Conservation (phyloP, 495 filamentous ascomycete genomes). For the Tuber aestivum region DNA sequence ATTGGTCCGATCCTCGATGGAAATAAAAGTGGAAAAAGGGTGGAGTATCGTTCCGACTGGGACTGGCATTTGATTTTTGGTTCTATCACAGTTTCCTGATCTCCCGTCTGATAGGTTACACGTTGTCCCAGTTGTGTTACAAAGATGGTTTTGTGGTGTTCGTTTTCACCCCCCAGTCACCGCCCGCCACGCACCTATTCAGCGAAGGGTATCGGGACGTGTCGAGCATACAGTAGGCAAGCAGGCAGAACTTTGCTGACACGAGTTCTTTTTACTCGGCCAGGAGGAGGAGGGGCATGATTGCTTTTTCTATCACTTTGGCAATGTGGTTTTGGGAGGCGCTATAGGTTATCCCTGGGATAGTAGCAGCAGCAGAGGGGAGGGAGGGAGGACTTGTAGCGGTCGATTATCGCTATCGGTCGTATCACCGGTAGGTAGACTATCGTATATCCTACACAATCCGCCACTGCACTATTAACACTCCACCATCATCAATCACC, state of each 20-base stretch:
- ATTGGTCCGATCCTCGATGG: slow-evolving; percentile 3
- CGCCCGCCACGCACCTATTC: neutral
- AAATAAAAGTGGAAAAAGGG: slow-evolving; percentile 3
- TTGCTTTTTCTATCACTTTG: neutral
- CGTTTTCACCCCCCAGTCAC: neutral
- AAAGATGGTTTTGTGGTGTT: neutral
- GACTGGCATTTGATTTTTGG: neutral
- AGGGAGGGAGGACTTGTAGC: neutral
- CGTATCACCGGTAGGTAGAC: neutral
- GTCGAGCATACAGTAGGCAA: neutral
- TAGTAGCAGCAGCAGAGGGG: neutral
- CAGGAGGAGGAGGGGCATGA: neutral
- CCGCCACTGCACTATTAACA: neutral
- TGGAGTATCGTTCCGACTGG: neutral
- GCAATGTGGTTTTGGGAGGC: neutral
- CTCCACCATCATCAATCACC: neutral
- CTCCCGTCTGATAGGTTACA: slow-evolving; percentile 1
- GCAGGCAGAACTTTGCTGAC: neutral
- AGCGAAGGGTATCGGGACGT: neutral
- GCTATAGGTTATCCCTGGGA: neutral
- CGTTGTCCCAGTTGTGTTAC: slow-evolving; percentile 4
- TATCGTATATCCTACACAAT: neutral
- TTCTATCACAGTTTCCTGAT: neutral
- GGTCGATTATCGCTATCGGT: neutral
- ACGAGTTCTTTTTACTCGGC: neutral